Conservation (phyloP, 306 rosid genomes). For the Sophora flavescens region DNA sequence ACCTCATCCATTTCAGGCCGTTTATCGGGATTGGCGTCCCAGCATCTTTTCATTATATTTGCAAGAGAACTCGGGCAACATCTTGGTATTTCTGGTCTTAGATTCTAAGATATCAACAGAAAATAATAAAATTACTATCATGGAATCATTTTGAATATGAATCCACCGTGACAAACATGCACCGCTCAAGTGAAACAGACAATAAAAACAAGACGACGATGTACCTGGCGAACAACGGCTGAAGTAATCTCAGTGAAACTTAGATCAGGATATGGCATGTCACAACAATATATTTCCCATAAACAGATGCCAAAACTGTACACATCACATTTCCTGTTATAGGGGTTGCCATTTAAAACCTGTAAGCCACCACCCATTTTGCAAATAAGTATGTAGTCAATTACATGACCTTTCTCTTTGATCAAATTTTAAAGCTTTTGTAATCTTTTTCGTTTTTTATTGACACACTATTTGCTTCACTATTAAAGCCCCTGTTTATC, state of each 20-base stretch:
- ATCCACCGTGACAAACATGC: neutral
- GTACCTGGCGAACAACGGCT: slow-evolving; percentile 89
- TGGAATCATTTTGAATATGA: neutral
- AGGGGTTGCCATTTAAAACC: slow-evolving; percentile 93
- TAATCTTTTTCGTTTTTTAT: neutral
- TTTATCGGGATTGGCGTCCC: slow-evolving; percentile 87
- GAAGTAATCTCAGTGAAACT: slow-evolving; percentile 88
- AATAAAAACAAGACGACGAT: neutral
- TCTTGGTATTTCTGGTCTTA: slow-evolving; percentile 88
- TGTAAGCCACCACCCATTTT: slow-evolving; percentile 50
- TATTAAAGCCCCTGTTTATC: slow-evolving; percentile 7
- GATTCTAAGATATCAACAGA: slow-evolving; percentile 60
- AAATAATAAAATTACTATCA: neutral
- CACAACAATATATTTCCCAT: slow-evolving; percentile 88
- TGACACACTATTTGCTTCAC: slow-evolving; percentile 1
- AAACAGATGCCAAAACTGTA: slow-evolving; percentile 83
- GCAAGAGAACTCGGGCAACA: slow-evolving; percentile 84
- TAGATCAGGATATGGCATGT: slow-evolving; percentile 92
- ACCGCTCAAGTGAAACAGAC: neutral
- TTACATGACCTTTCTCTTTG: slow-evolving; percentile 12
- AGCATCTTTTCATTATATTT: slow-evolving; percentile 84
- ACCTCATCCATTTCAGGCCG: slow-evolving; percentile 93
- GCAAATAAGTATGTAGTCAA: slow-evolving; percentile 16
- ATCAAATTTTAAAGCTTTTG: neutral
- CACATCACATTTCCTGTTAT: slow-evolving; percentile 88